Base-by-base conservation (phyloP, 495 filamentous ascomycete species). In the Podospora sp. region DNA sequence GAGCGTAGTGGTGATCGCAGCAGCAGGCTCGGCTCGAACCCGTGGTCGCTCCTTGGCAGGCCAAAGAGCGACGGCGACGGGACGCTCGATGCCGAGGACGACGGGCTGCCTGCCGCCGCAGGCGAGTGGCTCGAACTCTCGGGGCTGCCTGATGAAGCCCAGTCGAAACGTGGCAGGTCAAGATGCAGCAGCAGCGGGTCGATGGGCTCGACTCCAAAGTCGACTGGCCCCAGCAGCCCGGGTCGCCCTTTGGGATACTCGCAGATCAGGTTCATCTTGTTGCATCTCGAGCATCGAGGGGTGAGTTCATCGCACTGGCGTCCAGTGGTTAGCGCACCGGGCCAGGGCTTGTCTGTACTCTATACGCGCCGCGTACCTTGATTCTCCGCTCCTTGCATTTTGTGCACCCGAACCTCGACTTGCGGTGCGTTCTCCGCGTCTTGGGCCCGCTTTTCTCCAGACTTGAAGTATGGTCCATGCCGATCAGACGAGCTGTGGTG, bases 321-420 rank as follows among this genome's bases (percentile, higher is more conserved):
- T 14, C 0, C n/a, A 18, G 8, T 6, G 26, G 50, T 68, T 62
- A 68, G 66, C 33, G 25, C 29, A 33, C 29, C 29, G 29, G n/a
- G n/a, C n/a, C n/a, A n/a, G 24, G 51, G 53, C n/a, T 35, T 29
- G 33, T 18, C 36, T 26, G 1, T 0, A 20, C 27, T 61, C 20
- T 22, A 40, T 24, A 49, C 22, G 36, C 36, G 21, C n/a, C 6
- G 40, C 62, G 29, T 67, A 73, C 73, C 73, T 75, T 76, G 27
- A 74, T 72, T 27, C 73, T 71, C 26, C 72, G 69, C 33, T 63
- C 66, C 50, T 74, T 74, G 72, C 73, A 76, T 65, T 66, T 67
- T n/a, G 65, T 66, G 51, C 73, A 75, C 24, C 73, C 73, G 20
- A 67, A 63, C n/a, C 73, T 40, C 7, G 73, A 75, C 64, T 75